Evolutionary conservation across 2,329 filamentous ascomycete genomes (phyloP).

Genomic region (Fusarium sambucinum): DNA sequence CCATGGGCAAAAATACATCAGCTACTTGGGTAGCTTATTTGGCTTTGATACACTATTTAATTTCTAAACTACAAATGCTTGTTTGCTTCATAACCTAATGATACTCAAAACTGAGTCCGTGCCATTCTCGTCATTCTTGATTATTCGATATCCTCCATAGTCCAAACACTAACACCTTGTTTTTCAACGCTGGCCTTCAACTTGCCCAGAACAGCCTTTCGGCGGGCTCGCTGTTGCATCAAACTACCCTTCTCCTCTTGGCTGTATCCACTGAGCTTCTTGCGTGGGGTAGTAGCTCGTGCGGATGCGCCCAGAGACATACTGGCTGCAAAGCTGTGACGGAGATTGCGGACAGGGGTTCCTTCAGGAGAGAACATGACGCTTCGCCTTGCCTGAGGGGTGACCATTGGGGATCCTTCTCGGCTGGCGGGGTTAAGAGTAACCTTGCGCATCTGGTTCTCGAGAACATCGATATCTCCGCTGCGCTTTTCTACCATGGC

Average conservation of each 20-base stretch:
- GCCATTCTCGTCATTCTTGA: slow-evolving; percentile 25
- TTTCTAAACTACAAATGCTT: slow-evolving; percentile 47
- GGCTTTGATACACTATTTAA: slow-evolving; percentile 48
- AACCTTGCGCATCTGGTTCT: slow-evolving; percentile 84
- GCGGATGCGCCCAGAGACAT: slow-evolving; percentile 58
- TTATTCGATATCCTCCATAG: slow-evolving; percentile 62
- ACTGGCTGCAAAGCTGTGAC: slow-evolving; percentile 54
- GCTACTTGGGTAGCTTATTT: slow-evolving; percentile 16
- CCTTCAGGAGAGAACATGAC: slow-evolving; percentile 60
- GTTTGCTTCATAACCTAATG: slow-evolving; percentile 35
- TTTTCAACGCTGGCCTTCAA: slow-evolving; percentile 63
- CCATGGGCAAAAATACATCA: slow-evolving; percentile 23
- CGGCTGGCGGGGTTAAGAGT: slow-evolving; percentile 62
- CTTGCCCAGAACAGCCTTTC: slow-evolving; percentile 65
- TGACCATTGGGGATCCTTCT: slow-evolving; percentile 58
- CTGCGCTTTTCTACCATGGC: slow-evolving; percentile 91
- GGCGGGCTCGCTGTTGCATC: slow-evolving; percentile 65
- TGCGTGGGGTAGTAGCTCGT: slow-evolving; percentile 63
- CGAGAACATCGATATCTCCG: slow-evolving; percentile 89
- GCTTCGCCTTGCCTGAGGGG: slow-evolving; percentile 54
- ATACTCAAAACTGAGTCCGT: slow-evolving; percentile 11
- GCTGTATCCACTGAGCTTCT: slow-evolving; percentile 72
- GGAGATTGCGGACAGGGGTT: slow-evolving; percentile 57
- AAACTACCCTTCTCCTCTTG: slow-evolving; percentile 68
- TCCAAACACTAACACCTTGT: slow-evolving; percentile 64